These are phyloP conservation scores for Saturnispora serradocipensis DNA, from an alignment of 805 yeast species.

Conservation along the genomic window DNA sequence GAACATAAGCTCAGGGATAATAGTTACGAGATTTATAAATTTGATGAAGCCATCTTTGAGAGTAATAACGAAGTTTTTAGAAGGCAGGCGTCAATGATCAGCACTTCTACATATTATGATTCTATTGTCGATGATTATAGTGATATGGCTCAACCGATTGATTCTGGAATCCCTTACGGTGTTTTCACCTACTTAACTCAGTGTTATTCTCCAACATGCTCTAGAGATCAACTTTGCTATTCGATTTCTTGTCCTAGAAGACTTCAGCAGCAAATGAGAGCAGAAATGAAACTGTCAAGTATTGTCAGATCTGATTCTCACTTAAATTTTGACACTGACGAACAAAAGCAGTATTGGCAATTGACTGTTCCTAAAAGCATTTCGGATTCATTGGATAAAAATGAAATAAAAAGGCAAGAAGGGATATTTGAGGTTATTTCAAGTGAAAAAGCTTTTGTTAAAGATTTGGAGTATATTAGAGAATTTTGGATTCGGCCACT, in stretches of 20 bases:
- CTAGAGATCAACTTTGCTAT: conserved; percentile 79
- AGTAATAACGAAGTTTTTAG: conserved; percentile 15
- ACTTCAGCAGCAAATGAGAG: conserved; percentile 88
- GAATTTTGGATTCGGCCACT: conserved; percentile 93
- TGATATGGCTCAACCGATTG: conserved; percentile 1
- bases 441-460: conserved; percentile 92
- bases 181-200: conserved; percentile 88
- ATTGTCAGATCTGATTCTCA: conserved; percentile 66
- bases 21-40: conserved; percentile 76
- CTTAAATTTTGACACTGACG: conserved; percentile 63
- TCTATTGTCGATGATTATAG: conserved; percentile 9
- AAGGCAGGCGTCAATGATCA: conserved; percentile 23
- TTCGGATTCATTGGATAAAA: conserved; percentile 69
- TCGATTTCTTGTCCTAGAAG: conserved; percentile 95
- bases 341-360: conserved; percentile 85
- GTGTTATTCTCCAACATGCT: conserved; percentile 95
- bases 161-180: conserved; percentile 45
- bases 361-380: conserved; percentile 77
- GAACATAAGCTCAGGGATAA: conserved; percentile 90
- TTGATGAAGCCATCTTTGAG: conserved; percentile 43
- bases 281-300: conserved; percentile 81
- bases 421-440: conserved; percentile 87
- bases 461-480: conserved; percentile 84
- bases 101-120: conserved; percentile 14
- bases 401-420: conserved; percentile 88